Conservation (phyloP, 805 yeast genomes). For the Barnettozyma californica region DNA sequence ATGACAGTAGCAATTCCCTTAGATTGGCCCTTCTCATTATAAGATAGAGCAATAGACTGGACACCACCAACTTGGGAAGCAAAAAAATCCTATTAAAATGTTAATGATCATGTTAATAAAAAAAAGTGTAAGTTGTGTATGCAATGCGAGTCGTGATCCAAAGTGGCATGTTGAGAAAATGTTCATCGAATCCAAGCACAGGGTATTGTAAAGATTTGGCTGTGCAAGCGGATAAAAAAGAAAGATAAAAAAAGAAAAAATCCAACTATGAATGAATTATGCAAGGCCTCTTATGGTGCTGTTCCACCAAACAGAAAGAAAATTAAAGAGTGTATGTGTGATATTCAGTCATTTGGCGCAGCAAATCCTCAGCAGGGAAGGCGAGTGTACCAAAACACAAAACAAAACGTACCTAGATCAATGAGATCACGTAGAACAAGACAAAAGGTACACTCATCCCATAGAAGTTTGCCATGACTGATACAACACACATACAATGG, state of each 20-base stretch:
- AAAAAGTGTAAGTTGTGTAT: not conserved
- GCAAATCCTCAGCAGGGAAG: too few species aligned
- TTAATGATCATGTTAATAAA: conserved; percentile 9
- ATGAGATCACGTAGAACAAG: not conserved
- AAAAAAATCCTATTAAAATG: conserved; percentile 69
- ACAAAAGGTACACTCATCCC: not conserved
- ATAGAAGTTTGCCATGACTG: not conserved
- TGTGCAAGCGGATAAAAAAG: not conserved
- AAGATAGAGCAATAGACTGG: conserved; percentile 60
- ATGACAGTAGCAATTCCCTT: conserved; percentile 88
- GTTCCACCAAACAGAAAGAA: not conserved
- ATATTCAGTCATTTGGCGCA: too few species aligned
- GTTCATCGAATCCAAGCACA: not conserved
- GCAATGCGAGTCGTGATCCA: not conserved
- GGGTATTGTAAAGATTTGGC: not conserved
- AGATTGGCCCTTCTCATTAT: conserved; percentile 84
- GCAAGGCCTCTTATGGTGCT: not conserved
- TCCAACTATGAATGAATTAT: not conserved
- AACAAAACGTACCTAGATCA: not conserved
- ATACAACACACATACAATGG: not conserved
- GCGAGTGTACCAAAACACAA: not conserved
- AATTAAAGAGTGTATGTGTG: not conserved
- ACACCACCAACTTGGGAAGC: conserved; percentile 85
- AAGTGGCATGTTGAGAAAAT: not conserved
- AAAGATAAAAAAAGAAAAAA: too few species aligned